These are phyloP conservation scores for Coemansia sp. DNA, from an alignment of 192 early-diverging fungal species.

Conservation along the genomic window DNA sequence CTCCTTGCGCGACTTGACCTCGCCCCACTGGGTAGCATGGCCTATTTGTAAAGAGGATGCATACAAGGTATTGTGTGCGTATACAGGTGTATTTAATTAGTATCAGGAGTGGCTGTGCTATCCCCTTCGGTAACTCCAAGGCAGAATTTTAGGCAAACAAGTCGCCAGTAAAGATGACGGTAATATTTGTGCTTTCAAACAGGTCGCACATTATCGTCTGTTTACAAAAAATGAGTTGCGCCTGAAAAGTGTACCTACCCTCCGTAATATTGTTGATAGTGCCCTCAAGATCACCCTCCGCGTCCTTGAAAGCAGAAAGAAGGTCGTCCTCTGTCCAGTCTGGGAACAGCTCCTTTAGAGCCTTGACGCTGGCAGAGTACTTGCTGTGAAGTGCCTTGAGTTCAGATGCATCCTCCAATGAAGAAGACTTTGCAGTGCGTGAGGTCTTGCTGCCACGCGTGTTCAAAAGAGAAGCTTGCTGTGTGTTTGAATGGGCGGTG, in stretches of 20 bases:
- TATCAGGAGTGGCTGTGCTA: background rate
- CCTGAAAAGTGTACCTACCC: slow-evolving; percentile 49
- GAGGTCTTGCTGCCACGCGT: slow-evolving; percentile 36
- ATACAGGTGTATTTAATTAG: background rate
- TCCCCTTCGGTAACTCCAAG: background rate
- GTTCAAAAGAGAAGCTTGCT: slow-evolving; percentile 22
- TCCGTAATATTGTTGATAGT: slow-evolving; percentile 81
- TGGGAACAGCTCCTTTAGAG: slow-evolving; percentile 69
- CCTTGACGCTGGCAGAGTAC: slow-evolving; percentile 62
- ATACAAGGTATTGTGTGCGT: background rate
- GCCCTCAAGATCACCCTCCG: slow-evolving; percentile 77
- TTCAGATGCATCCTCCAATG: slow-evolving; percentile 53
- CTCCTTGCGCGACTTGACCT: slow-evolving; percentile 73
- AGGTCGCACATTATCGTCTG: background rate
- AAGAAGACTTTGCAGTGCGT: slow-evolving; percentile 28
- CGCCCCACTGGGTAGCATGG: slow-evolving; percentile 77
- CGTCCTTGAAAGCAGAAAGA: slow-evolving; percentile 79
- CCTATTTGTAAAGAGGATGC: slow-evolving; percentile 55
- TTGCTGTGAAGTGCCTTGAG: slow-evolving; percentile 62
- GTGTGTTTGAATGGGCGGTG: slow-evolving; percentile 52
- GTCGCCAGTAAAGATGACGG: background rate
- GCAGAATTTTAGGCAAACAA: background rate
- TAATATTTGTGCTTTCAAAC: background rate
- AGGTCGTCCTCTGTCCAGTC: slow-evolving; percentile 91
- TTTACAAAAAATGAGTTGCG: background rate